Percentiles rank a stretch among this genome's conserved stretches.
Conservation (phyloP, 257 asterid species). For the Capsicum baccatum region DNA sequence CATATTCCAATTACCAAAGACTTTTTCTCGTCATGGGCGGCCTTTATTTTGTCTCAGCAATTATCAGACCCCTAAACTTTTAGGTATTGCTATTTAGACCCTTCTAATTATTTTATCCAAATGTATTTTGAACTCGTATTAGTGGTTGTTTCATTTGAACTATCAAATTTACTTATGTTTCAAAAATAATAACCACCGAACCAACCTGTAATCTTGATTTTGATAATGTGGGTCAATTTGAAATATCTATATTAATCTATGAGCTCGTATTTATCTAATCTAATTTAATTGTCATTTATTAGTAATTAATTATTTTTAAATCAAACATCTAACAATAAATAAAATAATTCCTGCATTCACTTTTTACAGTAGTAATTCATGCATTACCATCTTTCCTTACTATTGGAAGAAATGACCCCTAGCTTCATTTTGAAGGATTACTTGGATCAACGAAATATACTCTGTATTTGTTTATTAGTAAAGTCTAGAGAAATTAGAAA, state of each 20-base stretch:
- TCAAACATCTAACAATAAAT: background rate
- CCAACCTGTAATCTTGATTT: background rate
- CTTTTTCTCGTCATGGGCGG: background rate
- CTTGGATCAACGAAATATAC: background rate
- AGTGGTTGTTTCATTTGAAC: background rate
- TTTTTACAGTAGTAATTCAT: background rate
- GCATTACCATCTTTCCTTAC: background rate
- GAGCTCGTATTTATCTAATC: background rate
- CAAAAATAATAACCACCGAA: background rate
- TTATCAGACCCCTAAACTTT: conserved; percentile 9
- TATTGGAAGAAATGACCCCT: background rate
- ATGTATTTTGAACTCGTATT: background rate
- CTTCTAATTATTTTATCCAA: background rate
- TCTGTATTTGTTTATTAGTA: too few relatives aligned
- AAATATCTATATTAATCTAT: background rate
- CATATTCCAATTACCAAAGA: background rate
- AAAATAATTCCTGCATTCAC: background rate
- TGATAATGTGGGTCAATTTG: background rate
- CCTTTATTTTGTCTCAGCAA: background rate
- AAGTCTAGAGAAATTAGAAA: too few relatives aligned
- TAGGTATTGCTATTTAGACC: background rate
- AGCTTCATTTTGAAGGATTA: background rate
- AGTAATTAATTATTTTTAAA: background rate
- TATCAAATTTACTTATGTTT: background rate
- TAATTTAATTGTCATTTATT: background rate